phyloP scores from a whole-genome alignment of 2,329 filamentous ascomycete genomes.

The Apiospora pterosperma region DNA sequence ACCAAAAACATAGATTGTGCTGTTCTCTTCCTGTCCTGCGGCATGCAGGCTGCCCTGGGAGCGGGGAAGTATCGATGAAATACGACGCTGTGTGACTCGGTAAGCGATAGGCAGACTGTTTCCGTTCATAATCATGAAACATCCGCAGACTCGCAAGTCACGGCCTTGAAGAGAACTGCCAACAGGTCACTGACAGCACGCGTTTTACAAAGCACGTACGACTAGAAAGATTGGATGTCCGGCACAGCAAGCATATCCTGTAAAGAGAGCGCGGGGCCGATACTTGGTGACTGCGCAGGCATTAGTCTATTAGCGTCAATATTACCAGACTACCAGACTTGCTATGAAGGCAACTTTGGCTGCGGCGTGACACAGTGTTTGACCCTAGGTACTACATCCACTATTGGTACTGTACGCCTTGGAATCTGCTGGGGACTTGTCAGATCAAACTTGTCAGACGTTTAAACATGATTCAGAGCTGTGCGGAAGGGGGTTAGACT shows the following conservation, averaged over 20 bases:
- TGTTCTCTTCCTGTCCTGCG: not conserved
- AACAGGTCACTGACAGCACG: not conserved
- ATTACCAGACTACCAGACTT: too few species aligned
- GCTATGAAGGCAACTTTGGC: not conserved
- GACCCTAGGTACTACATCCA: not conserved
- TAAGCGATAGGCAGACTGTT: not conserved
- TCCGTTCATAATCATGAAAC: not conserved
- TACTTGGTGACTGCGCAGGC: not conserved
- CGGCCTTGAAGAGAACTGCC: not conserved
- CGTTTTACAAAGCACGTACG: not conserved
- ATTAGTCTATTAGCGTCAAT: not conserved
- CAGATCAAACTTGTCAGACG: not conserved
- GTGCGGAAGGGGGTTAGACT: not conserved
- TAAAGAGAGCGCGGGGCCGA: not conserved
- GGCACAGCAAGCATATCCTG: not conserved
- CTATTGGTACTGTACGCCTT: not conserved
- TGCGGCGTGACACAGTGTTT: not conserved
- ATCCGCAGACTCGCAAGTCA: not conserved
- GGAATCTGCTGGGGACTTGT: not conserved
- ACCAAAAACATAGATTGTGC: not conserved
- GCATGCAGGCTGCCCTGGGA: not conserved
- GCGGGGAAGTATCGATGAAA: not conserved
- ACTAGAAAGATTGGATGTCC: not conserved
- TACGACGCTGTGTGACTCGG: slow-evolving; percentile 4
- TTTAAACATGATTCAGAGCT: not conserved